These are phyloP conservation scores for Scheffersomyces stipitis DNA, from an alignment of 805 yeast species.

Conservation along the genomic window DNA sequence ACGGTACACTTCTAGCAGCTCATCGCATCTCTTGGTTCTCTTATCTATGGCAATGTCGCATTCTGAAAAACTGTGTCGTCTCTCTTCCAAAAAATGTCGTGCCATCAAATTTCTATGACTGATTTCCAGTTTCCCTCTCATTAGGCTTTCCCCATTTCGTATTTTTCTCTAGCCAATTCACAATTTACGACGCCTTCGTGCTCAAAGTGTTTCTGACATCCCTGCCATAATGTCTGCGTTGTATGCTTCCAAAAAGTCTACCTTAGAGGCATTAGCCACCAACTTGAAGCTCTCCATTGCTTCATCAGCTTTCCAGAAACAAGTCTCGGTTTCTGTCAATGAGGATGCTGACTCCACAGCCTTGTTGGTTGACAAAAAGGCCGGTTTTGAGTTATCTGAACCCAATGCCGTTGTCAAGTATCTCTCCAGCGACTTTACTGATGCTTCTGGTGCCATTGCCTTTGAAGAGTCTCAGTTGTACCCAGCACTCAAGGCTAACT, in stretches of 20 bases:
- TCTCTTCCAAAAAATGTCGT: too few species aligned
- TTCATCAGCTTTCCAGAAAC: slow-evolving; percentile 13
- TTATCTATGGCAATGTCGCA: too few species aligned
- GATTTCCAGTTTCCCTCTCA: too few species aligned
- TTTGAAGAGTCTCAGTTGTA: slow-evolving; percentile 48
- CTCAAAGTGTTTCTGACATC: too few species aligned
- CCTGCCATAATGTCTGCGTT: too few species aligned
- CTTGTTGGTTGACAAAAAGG: slow-evolving; percentile 32
- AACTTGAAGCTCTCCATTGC: slow-evolving; percentile 27
- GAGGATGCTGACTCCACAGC: slow-evolving; percentile 23
- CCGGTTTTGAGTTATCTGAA: slow-evolving; percentile 53
- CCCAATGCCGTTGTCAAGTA: slow-evolving; percentile 71
- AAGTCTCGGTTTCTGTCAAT: slow-evolving; percentile 15
- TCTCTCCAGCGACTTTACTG: slow-evolving; percentile 49
- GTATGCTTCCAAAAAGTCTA: slow-evolving; percentile 10
- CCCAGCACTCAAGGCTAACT: slow-evolving; percentile 36
- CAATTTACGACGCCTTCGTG: too few species aligned
- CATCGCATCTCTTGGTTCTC: too few species aligned
- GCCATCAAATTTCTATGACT: too few species aligned
- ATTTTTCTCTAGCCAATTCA: too few species aligned
- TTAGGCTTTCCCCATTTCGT: too few species aligned
- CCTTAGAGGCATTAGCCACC: slow-evolving; percentile 18
- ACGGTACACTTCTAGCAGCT: too few species aligned
- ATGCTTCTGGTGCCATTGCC: slow-evolving; percentile 25
- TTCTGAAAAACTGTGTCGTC: too few species aligned